These are phyloP conservation scores for Bremia lactucae DNA, from an alignment of 352 stramenopile genomes.

Conservation along the genomic window DNA sequence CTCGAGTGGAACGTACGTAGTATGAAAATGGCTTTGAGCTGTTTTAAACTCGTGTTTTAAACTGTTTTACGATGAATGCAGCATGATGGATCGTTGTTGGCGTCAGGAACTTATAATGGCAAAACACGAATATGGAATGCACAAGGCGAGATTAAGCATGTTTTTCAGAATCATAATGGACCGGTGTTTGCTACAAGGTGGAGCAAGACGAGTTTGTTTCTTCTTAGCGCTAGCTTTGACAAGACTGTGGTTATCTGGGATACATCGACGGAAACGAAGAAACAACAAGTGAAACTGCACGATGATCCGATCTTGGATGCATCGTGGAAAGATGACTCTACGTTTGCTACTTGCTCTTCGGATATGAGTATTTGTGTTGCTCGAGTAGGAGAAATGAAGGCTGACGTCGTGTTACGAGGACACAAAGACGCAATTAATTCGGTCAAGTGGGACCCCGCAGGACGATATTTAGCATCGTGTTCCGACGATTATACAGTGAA, in stretches of 20 bases:
- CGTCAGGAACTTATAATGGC: constrained; percentile 94
- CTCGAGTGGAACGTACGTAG: constrained; percentile 92
- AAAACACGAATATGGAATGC: constrained; percentile 74
- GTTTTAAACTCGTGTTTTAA: too few species aligned
- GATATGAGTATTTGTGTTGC: constrained; percentile 89
- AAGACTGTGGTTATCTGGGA: constrained; percentile 82
- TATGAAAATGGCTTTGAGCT: not conserved
- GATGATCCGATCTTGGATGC: constrained; percentile 85
- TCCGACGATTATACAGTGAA: constrained; percentile 98
- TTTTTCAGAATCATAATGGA: constrained; percentile 77
- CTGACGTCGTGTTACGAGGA: constrained; percentile 80
- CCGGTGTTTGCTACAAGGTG: constrained; percentile 79
- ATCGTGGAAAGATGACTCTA: constrained; percentile 90
- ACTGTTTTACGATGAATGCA: constrained; percentile 13
- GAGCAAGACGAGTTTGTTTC: constrained; percentile 62
- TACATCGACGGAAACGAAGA: constrained; percentile 83
- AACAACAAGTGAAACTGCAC: constrained; percentile 90
- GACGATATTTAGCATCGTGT: constrained; percentile 90
- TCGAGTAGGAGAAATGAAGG: constrained; percentile 66
- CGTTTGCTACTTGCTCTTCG: constrained; percentile 92
- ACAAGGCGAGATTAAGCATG: constrained; percentile 71
- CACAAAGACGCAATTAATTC: constrained; percentile 98
- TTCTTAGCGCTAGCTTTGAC: constrained; percentile 79
- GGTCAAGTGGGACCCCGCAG: constrained; percentile 95
- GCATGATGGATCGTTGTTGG: constrained; percentile 85